Conservation (phyloP, 2,329 filamentous ascomycete species). For the Volutella citrinella region DNA sequence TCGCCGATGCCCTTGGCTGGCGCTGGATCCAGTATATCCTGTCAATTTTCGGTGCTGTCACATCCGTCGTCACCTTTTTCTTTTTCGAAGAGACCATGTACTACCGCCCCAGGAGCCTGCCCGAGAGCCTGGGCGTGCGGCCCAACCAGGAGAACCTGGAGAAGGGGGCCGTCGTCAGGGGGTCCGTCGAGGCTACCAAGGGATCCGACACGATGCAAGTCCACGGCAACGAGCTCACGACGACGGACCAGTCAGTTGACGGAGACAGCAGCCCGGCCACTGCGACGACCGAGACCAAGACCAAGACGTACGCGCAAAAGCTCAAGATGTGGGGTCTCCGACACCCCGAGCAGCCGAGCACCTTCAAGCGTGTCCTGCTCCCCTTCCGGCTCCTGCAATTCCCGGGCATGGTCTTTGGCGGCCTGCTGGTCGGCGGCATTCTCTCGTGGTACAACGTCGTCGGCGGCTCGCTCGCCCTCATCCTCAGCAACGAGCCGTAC, state of each 20-base stretch:
- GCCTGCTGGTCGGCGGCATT: conserved; percentile 18
- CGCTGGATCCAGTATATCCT: conserved; percentile 24
- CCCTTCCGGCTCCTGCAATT: conserved; percentile 12
- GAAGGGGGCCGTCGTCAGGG: too few species aligned
- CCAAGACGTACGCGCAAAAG: conserved; percentile 13
- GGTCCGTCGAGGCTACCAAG: too few species aligned
- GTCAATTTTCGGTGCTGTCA: conserved; percentile 13
- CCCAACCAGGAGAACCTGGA: neutral
- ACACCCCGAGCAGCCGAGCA: conserved; percentile 15
- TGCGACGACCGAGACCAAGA: too few species aligned
- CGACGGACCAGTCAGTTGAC: too few species aligned
- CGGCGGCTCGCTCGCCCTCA: conserved; percentile 13
- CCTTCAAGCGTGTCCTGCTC: conserved; percentile 16
- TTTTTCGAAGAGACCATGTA: conserved; percentile 25
- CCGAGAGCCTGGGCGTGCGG: conserved; percentile 2
- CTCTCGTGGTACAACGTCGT: conserved; percentile 15
- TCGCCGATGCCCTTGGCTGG: conserved; percentile 20
- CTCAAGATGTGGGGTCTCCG: conserved; percentile 18
- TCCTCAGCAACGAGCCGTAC: conserved; percentile 15
- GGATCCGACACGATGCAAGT: too few species aligned
- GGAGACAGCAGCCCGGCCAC: too few species aligned
- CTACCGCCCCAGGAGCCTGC: conserved; percentile 8
- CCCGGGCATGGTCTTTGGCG: conserved; percentile 21
- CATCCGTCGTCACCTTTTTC: conserved; percentile 15
- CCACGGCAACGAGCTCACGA: too few species aligned